Conservation (phyloP, 2,329 filamentous ascomycete genomes). For the Paecilomyces fulvus region DNA sequence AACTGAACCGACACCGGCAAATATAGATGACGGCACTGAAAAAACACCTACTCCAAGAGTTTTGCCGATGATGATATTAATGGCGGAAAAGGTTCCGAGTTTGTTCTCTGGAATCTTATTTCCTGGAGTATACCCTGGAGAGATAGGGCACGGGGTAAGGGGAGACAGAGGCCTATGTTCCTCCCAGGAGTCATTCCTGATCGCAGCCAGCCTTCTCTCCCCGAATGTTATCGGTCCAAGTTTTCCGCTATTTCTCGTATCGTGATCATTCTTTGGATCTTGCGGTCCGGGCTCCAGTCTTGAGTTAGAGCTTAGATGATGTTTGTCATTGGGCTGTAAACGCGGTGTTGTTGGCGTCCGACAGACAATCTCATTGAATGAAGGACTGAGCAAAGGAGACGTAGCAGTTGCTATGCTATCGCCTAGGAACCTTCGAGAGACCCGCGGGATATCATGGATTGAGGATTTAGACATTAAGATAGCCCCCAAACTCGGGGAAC, state of each 20-base stretch:
- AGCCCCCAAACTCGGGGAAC: not conserved
- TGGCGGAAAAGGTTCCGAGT: not conserved
- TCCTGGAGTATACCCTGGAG: not conserved
- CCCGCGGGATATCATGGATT: not conserved
- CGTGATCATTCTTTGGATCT: not conserved
- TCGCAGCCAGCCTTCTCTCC: not conserved
- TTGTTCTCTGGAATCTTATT: not conserved
- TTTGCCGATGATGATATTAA: conserved; percentile 26
- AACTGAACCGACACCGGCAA: conserved; percentile 46
- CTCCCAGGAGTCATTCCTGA: not conserved
- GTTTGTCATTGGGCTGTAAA: not conserved
- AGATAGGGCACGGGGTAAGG: not conserved
- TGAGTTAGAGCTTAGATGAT: not conserved
- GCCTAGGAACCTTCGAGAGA: not conserved
- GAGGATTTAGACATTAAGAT: not conserved
- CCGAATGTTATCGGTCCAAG: not conserved
- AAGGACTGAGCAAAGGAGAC: not conserved
- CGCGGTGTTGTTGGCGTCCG: not conserved
- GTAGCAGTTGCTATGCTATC: not conserved
- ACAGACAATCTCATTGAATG: not conserved
- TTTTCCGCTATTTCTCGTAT: not conserved
- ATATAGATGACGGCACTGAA: conserved; percentile 50
- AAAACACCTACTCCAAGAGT: conserved; percentile 42
- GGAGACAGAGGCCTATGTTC: not conserved
- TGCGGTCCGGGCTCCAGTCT: not conserved